Percentiles rank a stretch among this genome's conserved stretches.
These are phyloP conservation scores for Karstenula rhodostoma DNA, from an alignment of 2,329 filamentous ascomycete species.

Conservation along the genomic window DNA sequence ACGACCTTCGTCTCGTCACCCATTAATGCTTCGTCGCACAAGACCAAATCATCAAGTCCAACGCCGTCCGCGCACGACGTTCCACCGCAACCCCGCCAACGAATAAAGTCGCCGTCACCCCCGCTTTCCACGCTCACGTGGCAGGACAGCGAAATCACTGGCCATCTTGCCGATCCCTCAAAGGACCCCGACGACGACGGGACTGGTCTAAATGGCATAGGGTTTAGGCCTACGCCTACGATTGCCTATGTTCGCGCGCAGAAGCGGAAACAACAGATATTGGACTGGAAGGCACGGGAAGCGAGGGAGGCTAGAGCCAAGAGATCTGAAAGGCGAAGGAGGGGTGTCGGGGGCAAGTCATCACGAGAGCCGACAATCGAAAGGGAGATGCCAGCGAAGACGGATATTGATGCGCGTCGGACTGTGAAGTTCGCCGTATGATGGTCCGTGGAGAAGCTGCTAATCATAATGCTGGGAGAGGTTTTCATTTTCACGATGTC, in stretches of 20 bases:
- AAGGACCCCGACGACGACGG: slow-evolving; percentile 68
- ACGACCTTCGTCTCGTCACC: slow-evolving; percentile 35
- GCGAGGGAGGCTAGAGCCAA: slow-evolving; percentile 66
- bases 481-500: slow-evolving; percentile 13
- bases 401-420: slow-evolving; percentile 28
- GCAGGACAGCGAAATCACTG: slow-evolving; percentile 70
- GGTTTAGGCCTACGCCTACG: slow-evolving; percentile 68
- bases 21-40: slow-evolving; percentile 16
- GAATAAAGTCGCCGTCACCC: slow-evolving; percentile 41
- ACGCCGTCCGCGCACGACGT: slow-evolving; percentile 16
- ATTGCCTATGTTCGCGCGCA: slow-evolving; percentile 65
- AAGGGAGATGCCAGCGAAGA: slow-evolving; percentile 31
- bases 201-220: slow-evolving; percentile 70
- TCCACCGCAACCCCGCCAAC: slow-evolving; percentile 27
- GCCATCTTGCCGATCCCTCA: slow-evolving; percentile 59
- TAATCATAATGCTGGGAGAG: slow-evolving; percentile 7
- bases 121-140: slow-evolving; percentile 56
- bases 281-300: slow-evolving; percentile 67
- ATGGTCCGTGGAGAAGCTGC: slow-evolving; percentile 2
- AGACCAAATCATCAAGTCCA: slow-evolving; percentile 12
- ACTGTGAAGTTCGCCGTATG: slow-evolving; percentile 46
- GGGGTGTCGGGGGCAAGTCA: slow-evolving; percentile 37
- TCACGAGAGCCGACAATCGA: slow-evolving; percentile 41
- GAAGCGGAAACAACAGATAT: slow-evolving; percentile 65
- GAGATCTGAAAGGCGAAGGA: slow-evolving; percentile 60